Percentiles rank a stretch among this genome's conserved stretches.
phyloP scores from a whole-genome alignment of 176 grass and related monocot species.

The Lolium perenne region DNA sequence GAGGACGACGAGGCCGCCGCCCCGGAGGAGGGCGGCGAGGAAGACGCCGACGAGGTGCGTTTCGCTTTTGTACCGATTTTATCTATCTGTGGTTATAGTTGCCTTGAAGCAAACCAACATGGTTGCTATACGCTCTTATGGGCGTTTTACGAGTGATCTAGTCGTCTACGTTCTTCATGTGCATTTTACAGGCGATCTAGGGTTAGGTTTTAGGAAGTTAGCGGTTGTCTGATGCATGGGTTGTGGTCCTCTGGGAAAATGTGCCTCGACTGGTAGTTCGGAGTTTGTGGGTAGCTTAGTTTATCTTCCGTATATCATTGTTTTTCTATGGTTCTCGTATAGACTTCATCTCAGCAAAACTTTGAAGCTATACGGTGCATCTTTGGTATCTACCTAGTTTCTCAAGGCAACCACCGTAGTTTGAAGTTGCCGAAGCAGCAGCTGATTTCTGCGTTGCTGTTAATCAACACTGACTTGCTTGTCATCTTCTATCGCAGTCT shows the following conservation, averaged over 20 bases:
- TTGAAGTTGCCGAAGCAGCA: background rate
- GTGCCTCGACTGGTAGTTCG: background rate
- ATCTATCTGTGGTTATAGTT: background rate
- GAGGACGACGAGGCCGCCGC: conserved; percentile 57
- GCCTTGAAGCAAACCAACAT: background rate
- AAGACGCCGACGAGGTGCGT: conserved; percentile 43
- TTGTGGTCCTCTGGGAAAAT: background rate
- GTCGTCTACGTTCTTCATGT: background rate
- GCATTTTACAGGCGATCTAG: background rate
- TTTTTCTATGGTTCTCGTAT: background rate
- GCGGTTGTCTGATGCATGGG: background rate
- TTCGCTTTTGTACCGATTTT: background rate
- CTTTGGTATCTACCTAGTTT: background rate
- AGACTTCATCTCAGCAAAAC: background rate
- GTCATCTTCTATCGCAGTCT: conserved; percentile 43
- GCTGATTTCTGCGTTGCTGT: background rate
- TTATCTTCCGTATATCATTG: background rate
- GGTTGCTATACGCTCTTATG: background rate
- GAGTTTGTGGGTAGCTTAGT: background rate
- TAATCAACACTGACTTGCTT: conserved; percentile 5
- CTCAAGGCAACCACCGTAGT: background rate
- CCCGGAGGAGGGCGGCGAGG: conserved; percentile 4
- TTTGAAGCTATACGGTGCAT: background rate
- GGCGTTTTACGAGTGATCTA: background rate
- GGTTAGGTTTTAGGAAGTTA: background rate